phyloP scores from a whole-genome alignment of 306 rosid genomes.

The Gillenia trifoliata region DNA sequence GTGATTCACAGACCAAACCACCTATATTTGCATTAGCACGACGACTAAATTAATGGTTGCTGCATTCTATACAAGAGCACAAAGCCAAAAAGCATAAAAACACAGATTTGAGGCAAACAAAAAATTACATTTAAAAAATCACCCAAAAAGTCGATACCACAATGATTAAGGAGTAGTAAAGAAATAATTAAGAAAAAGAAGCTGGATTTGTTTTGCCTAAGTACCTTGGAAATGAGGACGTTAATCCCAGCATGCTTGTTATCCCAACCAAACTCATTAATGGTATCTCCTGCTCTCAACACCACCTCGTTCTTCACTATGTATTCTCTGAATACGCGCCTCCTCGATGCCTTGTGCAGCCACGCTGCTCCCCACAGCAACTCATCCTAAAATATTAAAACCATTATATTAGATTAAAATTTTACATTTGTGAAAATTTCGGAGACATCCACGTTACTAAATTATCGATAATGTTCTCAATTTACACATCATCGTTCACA shows the following conservation, averaged over 20 bases:
- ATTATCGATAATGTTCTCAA: too few species aligned
- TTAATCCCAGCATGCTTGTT: constrained; percentile 99
- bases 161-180: background rate
- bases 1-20: background rate
- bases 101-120: background rate
- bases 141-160: background rate
- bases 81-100: background rate
- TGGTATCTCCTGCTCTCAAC: constrained; percentile 88
- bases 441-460: too few species aligned
- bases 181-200: background rate
- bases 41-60: background rate
- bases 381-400: constrained; percentile 62
- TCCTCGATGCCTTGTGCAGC: constrained; percentile 95
- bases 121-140: background rate
- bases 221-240: constrained; percentile 86
- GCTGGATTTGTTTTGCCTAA: background rate
- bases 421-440: too few species aligned
- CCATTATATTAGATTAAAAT: too few species aligned
- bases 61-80: constrained; percentile 1
- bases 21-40: background rate
- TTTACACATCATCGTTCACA: too few species aligned
- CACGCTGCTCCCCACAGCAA: constrained; percentile 95
- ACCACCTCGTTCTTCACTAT: constrained; percentile 84
- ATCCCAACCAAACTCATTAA: constrained; percentile 99
- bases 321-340: constrained; percentile 81